These are phyloP conservation scores for Hypoxylon sp. DNA, from an alignment of 2,329 filamentous ascomycete species.

Conservation along the genomic window DNA sequence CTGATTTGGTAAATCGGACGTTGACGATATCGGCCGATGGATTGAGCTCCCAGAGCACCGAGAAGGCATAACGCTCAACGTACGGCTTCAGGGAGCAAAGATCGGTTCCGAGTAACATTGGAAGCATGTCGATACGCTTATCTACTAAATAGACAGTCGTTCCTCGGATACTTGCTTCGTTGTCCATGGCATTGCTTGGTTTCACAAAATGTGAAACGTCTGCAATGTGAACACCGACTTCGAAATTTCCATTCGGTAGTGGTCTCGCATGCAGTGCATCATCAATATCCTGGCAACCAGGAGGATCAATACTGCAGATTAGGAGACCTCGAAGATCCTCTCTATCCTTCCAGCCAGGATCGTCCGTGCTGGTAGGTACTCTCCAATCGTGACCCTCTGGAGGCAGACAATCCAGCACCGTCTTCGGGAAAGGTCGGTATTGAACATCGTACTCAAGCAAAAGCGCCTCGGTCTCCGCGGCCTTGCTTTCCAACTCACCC, in stretches of 20 bases:
- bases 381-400: slow-evolving; percentile 93
- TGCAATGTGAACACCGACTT: slow-evolving; percentile 98
- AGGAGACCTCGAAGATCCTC: slow-evolving; percentile 86
- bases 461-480: slow-evolving; percentile 95
- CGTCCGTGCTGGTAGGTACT: slow-evolving; percentile 82
- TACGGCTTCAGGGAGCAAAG: slow-evolving; percentile 97
- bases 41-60: slow-evolving; percentile 89
- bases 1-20: slow-evolving; percentile 94
- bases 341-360: slow-evolving; percentile 88
- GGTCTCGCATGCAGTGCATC: slow-evolving; percentile 91
- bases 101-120: slow-evolving; percentile 94
- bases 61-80: slow-evolving; percentile 93
- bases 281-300: slow-evolving; percentile 97
- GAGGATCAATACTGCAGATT: slow-evolving; percentile 97
- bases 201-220: slow-evolving; percentile 99
- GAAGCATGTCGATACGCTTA: slow-evolving; percentile 99
- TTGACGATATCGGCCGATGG: slow-evolving; percentile 86
- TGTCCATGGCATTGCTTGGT: slow-evolving; percentile 96
- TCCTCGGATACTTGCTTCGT: slow-evolving; percentile 91
- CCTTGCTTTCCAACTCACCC: slow-evolving; percentile 94
- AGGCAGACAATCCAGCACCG: slow-evolving; percentile 92
- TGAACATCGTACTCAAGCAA: slow-evolving; percentile 97
- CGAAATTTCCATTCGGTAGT: slow-evolving; percentile 91
- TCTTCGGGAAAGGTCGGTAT: slow-evolving; percentile 96
- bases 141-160: slow-evolving; percentile 98